Base-by-base conservation (phyloP, 2,329 filamentous ascomycete species). In the Polytolypa hystricis region DNA sequence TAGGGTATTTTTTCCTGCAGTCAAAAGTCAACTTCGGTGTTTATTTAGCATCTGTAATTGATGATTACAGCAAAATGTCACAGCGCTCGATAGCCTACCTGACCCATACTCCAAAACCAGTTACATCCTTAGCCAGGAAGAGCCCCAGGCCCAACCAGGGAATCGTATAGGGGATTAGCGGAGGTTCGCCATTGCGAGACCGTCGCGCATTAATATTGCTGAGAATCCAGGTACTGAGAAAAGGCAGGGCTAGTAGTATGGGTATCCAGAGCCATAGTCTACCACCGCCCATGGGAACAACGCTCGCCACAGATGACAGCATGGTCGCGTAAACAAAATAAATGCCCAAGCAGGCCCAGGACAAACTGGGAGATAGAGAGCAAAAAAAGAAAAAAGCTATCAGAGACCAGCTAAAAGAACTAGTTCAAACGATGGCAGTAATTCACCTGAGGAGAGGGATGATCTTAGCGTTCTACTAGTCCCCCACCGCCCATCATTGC, bases 1-100 rank as follows among this genome's bases (percentile, higher is more conserved):
- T 37, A 10, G 39, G 39, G 16, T 33, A 43, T 30, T 23, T 38
- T 18, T 28, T 33, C 18, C 41, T 40, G 19, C n/a, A 18, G 15
- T 25, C 21, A 7, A 7, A 25, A n/a, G n/a, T 7, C 12, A 34
- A 17, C n/a, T n/a, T n/a, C n/a, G n/a, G n/a, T n/a, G n/a, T n/a
- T 25, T 14, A 16, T 14, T 11, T 3, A 21, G n/a, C 8, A 10
- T 33, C 17, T 14, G 5, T 23, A 15, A 12, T 33, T n/a, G 15
- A 4, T n/a, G 11, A 20, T 12, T 12, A 21, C 16, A 17, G 2
- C 18, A 5, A 10, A 17, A 7, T n/a, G 12, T 7, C 11, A 11
- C 15, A 8, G 14, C 15, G 6, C 5, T 3, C 5, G 8, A 27
- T 18, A 15, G 27, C 32, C 12, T 12, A 34, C 32, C 21, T 34